phyloP scores from a whole-genome alignment of 495 filamentous ascomycete species.

The Penicillium arizonense region DNA sequence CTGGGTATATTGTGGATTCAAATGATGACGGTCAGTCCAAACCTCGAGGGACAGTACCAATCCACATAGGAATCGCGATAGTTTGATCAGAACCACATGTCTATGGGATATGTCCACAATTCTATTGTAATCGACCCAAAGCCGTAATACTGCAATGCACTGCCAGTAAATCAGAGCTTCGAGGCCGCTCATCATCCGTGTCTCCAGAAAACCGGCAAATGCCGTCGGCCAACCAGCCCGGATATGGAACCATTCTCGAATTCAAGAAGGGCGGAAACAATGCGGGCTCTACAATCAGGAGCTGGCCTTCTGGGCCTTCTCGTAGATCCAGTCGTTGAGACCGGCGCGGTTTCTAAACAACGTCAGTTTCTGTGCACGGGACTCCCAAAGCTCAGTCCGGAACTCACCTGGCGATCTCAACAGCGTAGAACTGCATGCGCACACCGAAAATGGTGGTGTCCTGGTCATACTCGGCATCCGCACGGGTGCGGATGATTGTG shows the following conservation, averaged over 20 bases:
- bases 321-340: conserved; percentile 95
- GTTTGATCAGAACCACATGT: conserved; percentile 5
- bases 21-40: neutral
- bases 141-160: neutral
- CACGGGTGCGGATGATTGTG: conserved; percentile 78
- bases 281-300: conserved; percentile 20
- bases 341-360: conserved; percentile 70
- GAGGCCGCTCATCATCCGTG: neutral
- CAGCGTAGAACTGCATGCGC: conserved; percentile 97
- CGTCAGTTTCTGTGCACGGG: neutral
- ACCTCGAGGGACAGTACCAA: neutral
- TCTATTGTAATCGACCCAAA: neutral
- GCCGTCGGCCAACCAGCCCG: conserved; percentile 21
- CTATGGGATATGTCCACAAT: conserved; percentile 1
- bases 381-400: conserved; percentile 7
- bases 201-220: conserved; percentile 10
- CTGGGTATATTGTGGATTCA: conserved; percentile 20
- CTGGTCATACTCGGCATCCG: conserved; percentile 80
- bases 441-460: conserved; percentile 83
- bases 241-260: conserved; percentile 13
- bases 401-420: conserved; percentile 84
- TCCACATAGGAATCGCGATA: conserved; percentile 8
- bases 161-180: neutral
- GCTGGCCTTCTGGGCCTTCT: conserved; percentile 58
- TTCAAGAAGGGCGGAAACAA: conserved; percentile 7